A percentile compares a stretch with the other conserved stretches of the same genome.
Evolutionary conservation across 1,284 basidiomycete genomes (phyloP).

Genomic region (Ganoderma boninense): DNA sequence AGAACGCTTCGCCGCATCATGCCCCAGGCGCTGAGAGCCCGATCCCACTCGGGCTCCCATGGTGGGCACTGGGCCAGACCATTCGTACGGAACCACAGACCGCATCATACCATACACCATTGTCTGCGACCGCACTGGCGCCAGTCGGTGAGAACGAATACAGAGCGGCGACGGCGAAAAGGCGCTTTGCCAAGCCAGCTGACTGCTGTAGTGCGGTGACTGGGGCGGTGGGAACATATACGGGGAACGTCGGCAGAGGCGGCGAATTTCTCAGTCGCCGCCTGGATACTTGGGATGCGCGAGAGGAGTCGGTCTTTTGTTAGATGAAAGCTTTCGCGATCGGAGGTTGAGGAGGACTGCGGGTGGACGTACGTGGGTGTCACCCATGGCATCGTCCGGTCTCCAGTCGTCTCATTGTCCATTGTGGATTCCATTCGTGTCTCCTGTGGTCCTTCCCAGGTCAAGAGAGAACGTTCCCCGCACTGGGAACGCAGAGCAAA

Average conservation of each 20-base stretch:
- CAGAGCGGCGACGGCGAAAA: not conserved
- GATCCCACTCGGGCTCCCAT: constrained; percentile 32
- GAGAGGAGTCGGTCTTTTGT: not conserved
- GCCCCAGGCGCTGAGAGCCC: constrained; percentile 31
- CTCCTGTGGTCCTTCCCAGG: not conserved
- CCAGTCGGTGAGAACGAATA: constrained; percentile 9
- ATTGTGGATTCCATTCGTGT: not conserved
- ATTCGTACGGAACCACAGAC: constrained; percentile 10
- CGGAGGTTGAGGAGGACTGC: not conserved
- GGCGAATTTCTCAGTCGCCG: not conserved
- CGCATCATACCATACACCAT: constrained; percentile 8
- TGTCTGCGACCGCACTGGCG: not conserved
- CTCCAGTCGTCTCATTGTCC: not conserved
- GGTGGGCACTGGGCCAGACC: constrained; percentile 13
- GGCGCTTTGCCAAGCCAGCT: not conserved
- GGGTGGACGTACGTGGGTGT: constrained; percentile 6
- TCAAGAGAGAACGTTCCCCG: not conserved
- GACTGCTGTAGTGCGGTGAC: not conserved
- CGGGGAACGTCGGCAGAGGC: not conserved
- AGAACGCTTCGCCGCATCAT: constrained; percentile 18
- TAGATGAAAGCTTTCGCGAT: not conserved
- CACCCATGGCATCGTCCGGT: not conserved
- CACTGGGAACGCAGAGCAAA: constrained; percentile 19
- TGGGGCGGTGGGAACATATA: not conserved
- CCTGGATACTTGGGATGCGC: not conserved